Conservation (phyloP, 1,139 yeast genomes). For the Ogataea hybrid region DNA sequence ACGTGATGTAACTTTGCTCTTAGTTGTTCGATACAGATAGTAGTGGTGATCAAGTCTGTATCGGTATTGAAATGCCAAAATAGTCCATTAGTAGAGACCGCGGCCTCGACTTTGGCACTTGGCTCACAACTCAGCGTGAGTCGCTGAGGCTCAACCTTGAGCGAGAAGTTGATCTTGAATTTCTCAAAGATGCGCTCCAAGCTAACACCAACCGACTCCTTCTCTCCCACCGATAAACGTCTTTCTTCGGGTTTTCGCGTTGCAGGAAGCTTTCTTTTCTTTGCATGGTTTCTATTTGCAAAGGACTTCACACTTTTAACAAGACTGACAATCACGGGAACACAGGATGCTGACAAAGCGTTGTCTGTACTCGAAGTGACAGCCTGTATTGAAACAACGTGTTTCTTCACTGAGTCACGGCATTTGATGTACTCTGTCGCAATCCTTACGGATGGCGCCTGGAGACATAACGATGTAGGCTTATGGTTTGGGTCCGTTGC, state of each 20-base stretch:
- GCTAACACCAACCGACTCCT: constrained; percentile 17
- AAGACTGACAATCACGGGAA: constrained; percentile 71
- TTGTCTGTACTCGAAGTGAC: constrained; percentile 74
- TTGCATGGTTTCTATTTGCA: constrained; percentile 15
- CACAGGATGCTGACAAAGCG: constrained; percentile 66
- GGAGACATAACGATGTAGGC: constrained; percentile 54
- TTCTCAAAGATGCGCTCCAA: constrained; percentile 28
- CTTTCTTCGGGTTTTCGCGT: neutral
- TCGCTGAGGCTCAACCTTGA: constrained; percentile 69
- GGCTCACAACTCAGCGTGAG: constrained; percentile 88
- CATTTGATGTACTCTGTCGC: constrained; percentile 42
- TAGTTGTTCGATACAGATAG: constrained; percentile 49
- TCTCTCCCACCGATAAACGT: neutral
- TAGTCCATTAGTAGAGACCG: constrained; percentile 69
- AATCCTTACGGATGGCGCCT: constrained; percentile 74
- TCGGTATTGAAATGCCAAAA: constrained; percentile 58
- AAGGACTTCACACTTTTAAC: constrained; percentile 40
- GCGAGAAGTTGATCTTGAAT: constrained; percentile 60
- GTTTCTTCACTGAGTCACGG: constrained; percentile 35
- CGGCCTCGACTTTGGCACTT: constrained; percentile 86
- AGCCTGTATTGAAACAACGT: constrained; percentile 51
- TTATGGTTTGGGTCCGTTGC: constrained; percentile 42
- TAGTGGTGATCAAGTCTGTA: constrained; percentile 41
- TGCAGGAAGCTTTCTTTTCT: neutral
- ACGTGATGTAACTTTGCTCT: constrained; percentile 81